Base-by-base conservation (phyloP, 768 basidiomycete species). In the Tremella yokohamensis region DNA sequence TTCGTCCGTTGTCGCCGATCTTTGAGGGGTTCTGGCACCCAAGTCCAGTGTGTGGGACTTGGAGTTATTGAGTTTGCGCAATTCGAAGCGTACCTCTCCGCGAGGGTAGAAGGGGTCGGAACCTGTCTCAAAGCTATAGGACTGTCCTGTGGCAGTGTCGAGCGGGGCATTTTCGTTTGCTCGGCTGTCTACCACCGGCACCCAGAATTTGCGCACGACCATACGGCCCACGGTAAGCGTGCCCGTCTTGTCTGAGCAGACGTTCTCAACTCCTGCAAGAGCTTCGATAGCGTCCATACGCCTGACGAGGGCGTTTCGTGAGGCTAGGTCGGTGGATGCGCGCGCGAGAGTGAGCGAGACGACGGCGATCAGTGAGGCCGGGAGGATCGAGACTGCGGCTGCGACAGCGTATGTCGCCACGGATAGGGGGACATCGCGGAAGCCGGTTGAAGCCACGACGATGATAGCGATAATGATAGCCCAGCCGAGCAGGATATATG, bases 181-280 rank as follows among this genome's bases (percentile, higher is more conserved):
- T 16, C 62, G 61, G 8, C 64, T 67, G 29, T 34, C 29, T 4
- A 34, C 11, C 4, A 11, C 29, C 24, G 79, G 63, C 70, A 82
- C 52, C 78, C 78, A 81, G 26, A 78, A 78, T 34, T 77, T 77
- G 24, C 77, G 75, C 49, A 78, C 75, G 18, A 79, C 78, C 80
- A 80, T 80, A 61, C 78, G 77, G 40, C 80, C 79, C 40, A 77
- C 65, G 13, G 79, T 80, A 40, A 80, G 67, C 15, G 85, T 86
- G 22, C 85, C 85, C 0, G 85, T 86, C 60, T 85, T 85, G 72
- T 86, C 85, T 20, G 83, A 84, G 69, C 84, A 85, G 52, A 81
- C 69, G 49, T 80, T 66, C 54, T 76, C 78, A 24, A 86, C 83
- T 8, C 81, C 83, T 11, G 84, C 83, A 40, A 86, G 69, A 50